These are phyloP conservation scores for Entoloma clypeatum DNA, from an alignment of 1,284 basidiomycete species.

Conservation along the genomic window DNA sequence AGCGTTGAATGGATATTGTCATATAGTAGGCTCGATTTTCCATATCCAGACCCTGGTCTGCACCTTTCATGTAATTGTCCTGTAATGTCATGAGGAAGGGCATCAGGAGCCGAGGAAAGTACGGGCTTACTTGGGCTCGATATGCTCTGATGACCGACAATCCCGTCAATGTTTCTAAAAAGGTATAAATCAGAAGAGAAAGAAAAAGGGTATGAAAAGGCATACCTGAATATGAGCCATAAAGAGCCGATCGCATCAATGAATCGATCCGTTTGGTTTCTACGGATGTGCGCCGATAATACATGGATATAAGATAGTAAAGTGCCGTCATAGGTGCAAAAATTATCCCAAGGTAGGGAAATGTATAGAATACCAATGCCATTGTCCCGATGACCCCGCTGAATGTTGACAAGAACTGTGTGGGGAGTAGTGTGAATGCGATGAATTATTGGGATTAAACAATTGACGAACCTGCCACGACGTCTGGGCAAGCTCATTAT, in stretches of 20 bases:
- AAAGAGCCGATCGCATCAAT: conserved; percentile 60
- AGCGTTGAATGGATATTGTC: conserved; percentile 62
- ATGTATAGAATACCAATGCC: conserved; percentile 59
- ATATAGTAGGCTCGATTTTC: conserved; percentile 80
- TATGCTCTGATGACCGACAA: conserved; percentile 46
- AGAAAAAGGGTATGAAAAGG: background rate
- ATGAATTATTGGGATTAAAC: conserved; percentile 5
- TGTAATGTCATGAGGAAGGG: conserved; percentile 16
- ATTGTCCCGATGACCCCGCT: conserved; percentile 51
- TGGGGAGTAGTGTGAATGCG: background rate
- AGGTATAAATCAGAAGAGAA: background rate
- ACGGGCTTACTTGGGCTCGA: conserved; percentile 31
- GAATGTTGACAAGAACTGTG: conserved; percentile 45
- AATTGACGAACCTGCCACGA: conserved; percentile 36
- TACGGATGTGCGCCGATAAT: conserved; percentile 55
- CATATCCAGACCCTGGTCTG: conserved; percentile 59
- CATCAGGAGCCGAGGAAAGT: background rate
- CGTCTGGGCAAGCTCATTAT: conserved; percentile 45
- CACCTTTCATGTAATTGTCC: conserved; percentile 44
- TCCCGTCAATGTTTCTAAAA: conserved; percentile 40
- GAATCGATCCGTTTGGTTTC: conserved; percentile 73
- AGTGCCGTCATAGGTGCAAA: conserved; percentile 49
- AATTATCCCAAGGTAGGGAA: conserved; percentile 59
- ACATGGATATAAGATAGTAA: conserved; percentile 47
- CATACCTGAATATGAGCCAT: conserved; percentile 44